Evolutionary conservation across 768 basidiomycete genomes (phyloP), one percentile per base, ranked within the genome.

Genomic region (Russula virescens): DNA sequence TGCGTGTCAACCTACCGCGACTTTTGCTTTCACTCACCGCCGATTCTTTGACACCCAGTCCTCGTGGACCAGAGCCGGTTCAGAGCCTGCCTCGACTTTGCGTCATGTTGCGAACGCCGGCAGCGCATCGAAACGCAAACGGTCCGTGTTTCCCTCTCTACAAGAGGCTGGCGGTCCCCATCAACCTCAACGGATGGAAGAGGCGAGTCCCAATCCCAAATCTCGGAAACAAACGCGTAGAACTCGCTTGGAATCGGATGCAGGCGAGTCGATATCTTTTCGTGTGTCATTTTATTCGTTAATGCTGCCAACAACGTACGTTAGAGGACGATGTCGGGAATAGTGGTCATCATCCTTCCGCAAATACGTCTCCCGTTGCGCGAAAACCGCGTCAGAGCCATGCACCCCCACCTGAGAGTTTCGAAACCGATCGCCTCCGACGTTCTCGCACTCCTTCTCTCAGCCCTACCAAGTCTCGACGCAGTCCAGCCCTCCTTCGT

Each of bases 201-300:
- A 82, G 63, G 71, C 74, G 5, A 86, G 84, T 0, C 84, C 83
- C 13, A 85, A 86, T 68, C 83, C 85, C 40, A 84, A 84, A 70
- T 77, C 83, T 1, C 81, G 84, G 66, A 87, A 87, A 68, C 72
- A 77, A 31, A 60, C 56, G 34, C 60, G 66, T 45, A 65, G 52
- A 21, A 6, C 40, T 21, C 43, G 40, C 34, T 18, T 23, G 1
- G 50, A 18, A 38, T 53, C 49, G 5, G 55, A 31, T 11, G 46
- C 25, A 47, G 64, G 64, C 38, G 19, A 66, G 54, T 66, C n/a
- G 5, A 1, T 40, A 14, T 48, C 25, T 49, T 48, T 54, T 10
- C 19, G 11, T n/a, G 23, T 49, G 26, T 31, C 49, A 23, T 9
- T 28, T 23, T 18, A 14, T 21, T 26, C 7, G 21, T 19, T 64